phyloP scores from a whole-genome alignment of 1,139 yeast genomes.

The Martiniozyma asiatica region DNA sequence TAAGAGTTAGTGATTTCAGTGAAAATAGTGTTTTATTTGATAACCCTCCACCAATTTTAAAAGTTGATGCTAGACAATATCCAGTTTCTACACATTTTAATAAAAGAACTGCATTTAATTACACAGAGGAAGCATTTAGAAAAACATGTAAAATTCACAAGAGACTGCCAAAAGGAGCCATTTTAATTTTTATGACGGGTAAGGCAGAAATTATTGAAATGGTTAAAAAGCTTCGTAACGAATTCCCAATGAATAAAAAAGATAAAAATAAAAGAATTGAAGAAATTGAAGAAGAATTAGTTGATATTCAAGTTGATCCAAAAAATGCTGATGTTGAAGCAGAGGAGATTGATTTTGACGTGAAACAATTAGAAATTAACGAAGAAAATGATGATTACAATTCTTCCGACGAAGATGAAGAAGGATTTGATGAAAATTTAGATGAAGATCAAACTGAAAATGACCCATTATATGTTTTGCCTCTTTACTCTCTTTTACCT shows the following conservation, averaged over 20 bases:
- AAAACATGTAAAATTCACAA: conserved; percentile 83
- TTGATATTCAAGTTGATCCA: conserved; percentile 42
- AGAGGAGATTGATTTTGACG: conserved; percentile 72
- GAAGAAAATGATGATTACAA: conserved; percentile 24
- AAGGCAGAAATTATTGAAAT: conserved; percentile 78
- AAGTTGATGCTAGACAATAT: conserved; percentile 89
- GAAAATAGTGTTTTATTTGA: conserved; percentile 63
- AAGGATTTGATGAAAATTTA: conserved; percentile 77
- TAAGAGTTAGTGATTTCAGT: conserved; percentile 85
- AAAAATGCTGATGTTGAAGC: conserved; percentile 63
- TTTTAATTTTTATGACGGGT: conserved; percentile 84
- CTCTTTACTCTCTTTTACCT: conserved; percentile 83
- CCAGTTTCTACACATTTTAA: conserved; percentile 92
- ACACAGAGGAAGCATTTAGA: conserved; percentile 75
- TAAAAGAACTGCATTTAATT: conserved; percentile 63
- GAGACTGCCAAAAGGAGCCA: conserved; percentile 87
- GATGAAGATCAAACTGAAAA: conserved; percentile 66
- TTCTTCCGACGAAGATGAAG: conserved; percentile 53
- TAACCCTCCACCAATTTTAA: conserved; percentile 78
- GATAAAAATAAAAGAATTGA: conserved; percentile 8
- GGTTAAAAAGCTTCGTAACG: conserved; percentile 55
- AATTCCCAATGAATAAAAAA: conserved; percentile 45
- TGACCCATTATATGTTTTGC: conserved; percentile 83
- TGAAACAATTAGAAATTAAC: conserved; percentile 24
- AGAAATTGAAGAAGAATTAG: conserved; percentile 25